phyloP scores from a whole-genome alignment of 1,284 basidiomycete species.

The Ustilago bromivora region DNA sequence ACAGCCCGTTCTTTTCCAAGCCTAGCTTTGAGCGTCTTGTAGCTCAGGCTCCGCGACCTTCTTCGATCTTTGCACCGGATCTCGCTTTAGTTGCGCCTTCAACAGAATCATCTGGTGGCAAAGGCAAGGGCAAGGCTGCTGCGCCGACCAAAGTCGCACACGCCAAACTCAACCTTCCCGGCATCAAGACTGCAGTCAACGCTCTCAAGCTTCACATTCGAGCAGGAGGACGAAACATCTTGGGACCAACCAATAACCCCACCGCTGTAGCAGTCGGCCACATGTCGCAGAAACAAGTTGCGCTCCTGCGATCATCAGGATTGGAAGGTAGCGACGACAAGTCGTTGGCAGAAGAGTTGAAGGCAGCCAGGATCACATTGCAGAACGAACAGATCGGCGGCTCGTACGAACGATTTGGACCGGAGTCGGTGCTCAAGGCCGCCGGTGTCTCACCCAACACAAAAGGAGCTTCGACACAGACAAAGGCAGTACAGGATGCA shows the following conservation, averaged over 20 bases:
- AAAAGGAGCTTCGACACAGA: neutral
- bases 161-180: slow-evolving; percentile 35
- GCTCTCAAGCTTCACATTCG: slow-evolving; percentile 47
- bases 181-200: slow-evolving; percentile 39
- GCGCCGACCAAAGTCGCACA: slow-evolving; percentile 14
- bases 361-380: slow-evolving; percentile 25
- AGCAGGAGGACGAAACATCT: slow-evolving; percentile 35
- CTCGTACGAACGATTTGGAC: slow-evolving; percentile 29
- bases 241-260: slow-evolving; percentile 34
- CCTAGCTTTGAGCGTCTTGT: slow-evolving; percentile 37
- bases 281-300: slow-evolving; percentile 17
- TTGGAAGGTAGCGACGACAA: slow-evolving; percentile 16
- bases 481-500: slow-evolving; percentile 31
- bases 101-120: slow-evolving; percentile 23
- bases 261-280: slow-evolving; percentile 24
- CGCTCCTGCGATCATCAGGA: neutral
- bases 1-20: slow-evolving; percentile 34
- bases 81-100: slow-evolving; percentile 21
- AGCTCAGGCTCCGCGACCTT: slow-evolving; percentile 22
- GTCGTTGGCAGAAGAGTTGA: slow-evolving; percentile 36
- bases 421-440: slow-evolving; percentile 20
- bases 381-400: slow-evolving; percentile 45
- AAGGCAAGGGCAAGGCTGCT: slow-evolving; percentile 34
- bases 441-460: slow-evolving; percentile 15
- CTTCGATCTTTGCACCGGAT: slow-evolving; percentile 25